phyloP scores from a whole-genome alignment of 768 basidiomycete genomes.

The Lactarius trivialis region DNA sequence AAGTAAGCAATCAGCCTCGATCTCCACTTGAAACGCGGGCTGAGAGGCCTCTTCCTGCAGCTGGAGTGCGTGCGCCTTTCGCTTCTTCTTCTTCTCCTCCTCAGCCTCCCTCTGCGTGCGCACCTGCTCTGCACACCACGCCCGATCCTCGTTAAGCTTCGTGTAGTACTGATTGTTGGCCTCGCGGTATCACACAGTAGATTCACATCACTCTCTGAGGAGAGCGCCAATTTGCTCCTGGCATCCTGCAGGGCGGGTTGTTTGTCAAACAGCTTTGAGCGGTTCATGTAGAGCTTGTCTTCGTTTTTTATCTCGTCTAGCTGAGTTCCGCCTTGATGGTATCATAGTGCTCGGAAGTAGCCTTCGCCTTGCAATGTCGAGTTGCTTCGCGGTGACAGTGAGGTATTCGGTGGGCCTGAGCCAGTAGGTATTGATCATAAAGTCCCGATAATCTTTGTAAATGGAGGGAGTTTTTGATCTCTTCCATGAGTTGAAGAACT shows the following conservation, averaged over 20 bases:
- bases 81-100: conserved; percentile 75
- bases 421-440: conserved; percentile 98
- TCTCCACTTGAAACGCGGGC: conserved; percentile 87
- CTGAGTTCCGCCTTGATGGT: conserved; percentile 78
- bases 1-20: conserved; percentile 86
- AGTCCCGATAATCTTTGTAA: conserved; percentile 99
- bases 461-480: conserved; percentile 92
- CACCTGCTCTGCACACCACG: conserved; percentile 68
- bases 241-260: conserved; percentile 71
- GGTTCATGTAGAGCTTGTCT: conserved; percentile 70
- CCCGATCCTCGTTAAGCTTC: conserved; percentile 85
- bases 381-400: conserved; percentile 88
- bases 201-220: conserved; percentile 72
- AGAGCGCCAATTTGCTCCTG: conserved; percentile 60
- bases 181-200: conserved; percentile 64
- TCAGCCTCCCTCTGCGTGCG: conserved; percentile 71
- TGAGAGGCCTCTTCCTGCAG: conserved; percentile 84
- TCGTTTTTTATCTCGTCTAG: conserved; percentile 80
- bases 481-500: conserved; percentile 97
- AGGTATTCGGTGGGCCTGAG: conserved; percentile 91
- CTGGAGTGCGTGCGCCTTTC: conserved; percentile 68
- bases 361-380: conserved; percentile 87
- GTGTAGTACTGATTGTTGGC: conserved; percentile 75
- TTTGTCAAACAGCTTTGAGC: conserved; percentile 81
- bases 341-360: conserved; percentile 73